Evolutionary conservation across 441 rosid species (phyloP).

Genomic region (Erysimum cheiri): DNA sequence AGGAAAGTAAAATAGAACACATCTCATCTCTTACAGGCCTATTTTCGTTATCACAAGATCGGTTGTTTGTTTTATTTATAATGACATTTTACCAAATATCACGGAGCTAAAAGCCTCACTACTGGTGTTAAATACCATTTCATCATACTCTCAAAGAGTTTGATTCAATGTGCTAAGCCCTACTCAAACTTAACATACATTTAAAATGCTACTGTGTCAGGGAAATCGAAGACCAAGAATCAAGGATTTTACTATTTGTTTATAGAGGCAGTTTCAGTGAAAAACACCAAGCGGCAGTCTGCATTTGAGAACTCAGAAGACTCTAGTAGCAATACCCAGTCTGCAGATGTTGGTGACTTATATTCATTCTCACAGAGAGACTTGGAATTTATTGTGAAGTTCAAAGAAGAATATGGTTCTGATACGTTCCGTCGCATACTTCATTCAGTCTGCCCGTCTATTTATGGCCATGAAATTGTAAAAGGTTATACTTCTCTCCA

Average conservation of each 20-base stretch:
- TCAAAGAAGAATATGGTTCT: conserved; percentile 83
- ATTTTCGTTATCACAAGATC: conserved; percentile 6
- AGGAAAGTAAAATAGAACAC: conserved; percentile 16
- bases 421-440: conserved; percentile 81
- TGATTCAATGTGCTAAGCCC: conserved; percentile 20
- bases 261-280: conserved; percentile 86
- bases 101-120: conserved; percentile 13
- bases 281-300: conserved; percentile 83
- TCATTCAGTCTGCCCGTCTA: conserved; percentile 95
- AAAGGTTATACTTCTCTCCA: conserved; percentile 63
- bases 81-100: conserved; percentile 19
- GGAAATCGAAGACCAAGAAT: conserved; percentile 85
- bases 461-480: conserved; percentile 96
- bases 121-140: conserved; percentile 23
- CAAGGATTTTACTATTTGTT: conserved; percentile 95
- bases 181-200: conserved; percentile 15
- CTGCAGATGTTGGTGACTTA: conserved; percentile 70
- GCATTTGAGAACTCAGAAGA: conserved; percentile 63
- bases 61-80: conserved; percentile 16
- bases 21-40: conserved; percentile 7
- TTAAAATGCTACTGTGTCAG: conserved; percentile 52
- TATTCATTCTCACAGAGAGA: conserved; percentile 85
- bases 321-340: conserved; percentile 52
- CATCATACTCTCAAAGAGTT: conserved; percentile 9
- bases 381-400: conserved; percentile 93